Evolutionary conservation across 2,329 filamentous ascomycete genomes (phyloP).

Genomic region (Tolypocladium pustulatum): DNA sequence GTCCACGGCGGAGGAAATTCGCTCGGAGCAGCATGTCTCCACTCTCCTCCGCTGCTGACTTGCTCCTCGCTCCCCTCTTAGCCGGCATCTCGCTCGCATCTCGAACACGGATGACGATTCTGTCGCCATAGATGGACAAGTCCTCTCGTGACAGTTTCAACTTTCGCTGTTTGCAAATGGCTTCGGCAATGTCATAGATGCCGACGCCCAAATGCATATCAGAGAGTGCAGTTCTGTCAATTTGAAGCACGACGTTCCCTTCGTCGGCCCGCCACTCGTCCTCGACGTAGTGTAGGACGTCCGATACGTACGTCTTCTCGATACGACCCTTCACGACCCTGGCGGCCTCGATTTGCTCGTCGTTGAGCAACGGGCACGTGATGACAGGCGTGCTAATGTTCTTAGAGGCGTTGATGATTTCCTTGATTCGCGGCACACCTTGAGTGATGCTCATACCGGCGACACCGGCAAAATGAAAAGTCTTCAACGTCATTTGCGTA

Average conservation of each 20-base stretch:
- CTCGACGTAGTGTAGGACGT: slow-evolving; percentile 71
- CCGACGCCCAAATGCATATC: slow-evolving; percentile 74
- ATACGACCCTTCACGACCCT: slow-evolving; percentile 86
- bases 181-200: slow-evolving; percentile 59
- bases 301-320: slow-evolving; percentile 84
- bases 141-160: slow-evolving; percentile 63
- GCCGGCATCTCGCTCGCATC: slow-evolving; percentile 39
- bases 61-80: slow-evolving; percentile 36
- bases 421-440: slow-evolving; percentile 98
- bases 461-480: slow-evolving; percentile 99
- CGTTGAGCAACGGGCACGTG: slow-evolving; percentile 71
- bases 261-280: slow-evolving; percentile 76
- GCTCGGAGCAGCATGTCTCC: slow-evolving; percentile 59
- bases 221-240: slow-evolving; percentile 69
- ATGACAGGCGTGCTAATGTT: slow-evolving; percentile 92
- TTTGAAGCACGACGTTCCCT: slow-evolving; percentile 67
- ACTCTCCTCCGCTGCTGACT: slow-evolving; percentile 30
- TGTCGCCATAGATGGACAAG: slow-evolving; percentile 46
- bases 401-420: slow-evolving; percentile 98
- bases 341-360: slow-evolving; percentile 66
- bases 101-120: slow-evolving; percentile 64
- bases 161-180: slow-evolving; percentile 73
- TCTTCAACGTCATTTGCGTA: slow-evolving; percentile 98
- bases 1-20: slow-evolving; percentile 71
- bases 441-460: slow-evolving; percentile 99